These are phyloP conservation scores for Ophiostoma perfectum DNA, from an alignment of 2,329 filamentous ascomycete genomes.

Conservation along the genomic window DNA sequence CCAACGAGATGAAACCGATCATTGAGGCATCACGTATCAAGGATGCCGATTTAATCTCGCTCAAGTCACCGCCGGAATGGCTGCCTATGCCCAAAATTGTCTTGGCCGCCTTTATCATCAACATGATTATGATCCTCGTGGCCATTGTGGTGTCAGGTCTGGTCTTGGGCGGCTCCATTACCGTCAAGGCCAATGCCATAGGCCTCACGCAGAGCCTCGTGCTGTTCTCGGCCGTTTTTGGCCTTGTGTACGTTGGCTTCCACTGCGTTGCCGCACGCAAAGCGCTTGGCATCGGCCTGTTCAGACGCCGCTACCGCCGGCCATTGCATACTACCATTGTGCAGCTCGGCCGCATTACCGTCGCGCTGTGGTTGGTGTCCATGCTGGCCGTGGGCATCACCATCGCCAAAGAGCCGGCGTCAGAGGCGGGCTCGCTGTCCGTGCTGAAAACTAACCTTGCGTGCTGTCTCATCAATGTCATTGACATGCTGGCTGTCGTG, in stretches of 20 bases:
- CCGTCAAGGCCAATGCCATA: constrained; percentile 24
- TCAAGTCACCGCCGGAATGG: constrained; percentile 21
- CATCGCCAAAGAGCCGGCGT: constrained; percentile 18
- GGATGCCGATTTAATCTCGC: background rate
- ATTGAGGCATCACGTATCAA: background rate
- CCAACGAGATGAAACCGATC: background rate
- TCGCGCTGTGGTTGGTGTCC: constrained; percentile 31
- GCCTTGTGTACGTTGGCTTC: constrained; percentile 32
- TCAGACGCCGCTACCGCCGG: constrained; percentile 29
- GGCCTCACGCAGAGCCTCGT: constrained; percentile 29
- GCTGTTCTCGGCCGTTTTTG: constrained; percentile 30
- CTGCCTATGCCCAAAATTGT: constrained; percentile 24
- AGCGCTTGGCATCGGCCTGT: constrained; percentile 27
- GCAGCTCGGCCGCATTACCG: constrained; percentile 30
- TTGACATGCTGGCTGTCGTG: constrained; percentile 19
- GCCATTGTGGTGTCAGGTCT: constrained; percentile 27
- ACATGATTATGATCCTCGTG: constrained; percentile 25
- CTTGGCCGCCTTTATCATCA: constrained; percentile 21
- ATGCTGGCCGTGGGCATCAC: constrained; percentile 31
- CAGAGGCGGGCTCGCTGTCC: background rate
- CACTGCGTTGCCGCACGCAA: constrained; percentile 31
- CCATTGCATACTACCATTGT: constrained; percentile 33
- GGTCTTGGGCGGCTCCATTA: constrained; percentile 26
- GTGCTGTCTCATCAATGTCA: constrained; percentile 20
- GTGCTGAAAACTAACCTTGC: constrained; percentile 23